A percentile compares a stretch with the other conserved stretches of the same genome.
These are phyloP conservation scores for Pichia deserticola DNA, from an alignment of 805 yeast genomes.

Conservation along the genomic window DNA sequence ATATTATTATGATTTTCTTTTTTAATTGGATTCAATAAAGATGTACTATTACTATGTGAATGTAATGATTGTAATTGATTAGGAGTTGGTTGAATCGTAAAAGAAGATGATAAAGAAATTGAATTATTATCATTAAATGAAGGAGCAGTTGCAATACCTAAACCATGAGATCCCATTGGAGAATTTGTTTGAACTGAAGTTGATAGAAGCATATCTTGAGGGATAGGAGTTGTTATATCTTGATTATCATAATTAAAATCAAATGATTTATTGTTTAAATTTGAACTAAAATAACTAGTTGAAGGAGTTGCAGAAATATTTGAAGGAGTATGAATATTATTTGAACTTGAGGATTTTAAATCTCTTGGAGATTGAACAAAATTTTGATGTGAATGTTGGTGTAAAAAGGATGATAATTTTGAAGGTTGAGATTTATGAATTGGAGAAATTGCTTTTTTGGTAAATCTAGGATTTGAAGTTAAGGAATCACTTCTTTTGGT, in stretches of 20 bases:
- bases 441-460: conserved; percentile 20
- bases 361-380: conserved; percentile 1
- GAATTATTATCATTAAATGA: conserved; percentile 4
- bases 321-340: background rate
- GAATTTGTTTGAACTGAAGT: conserved; percentile 10
- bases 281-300: background rate
- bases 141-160: conserved; percentile 6
- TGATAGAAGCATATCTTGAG: conserved; percentile 12
- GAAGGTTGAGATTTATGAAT: conserved; percentile 20
- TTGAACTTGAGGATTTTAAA: background rate
- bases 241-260: conserved; percentile 3
- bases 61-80: background rate
- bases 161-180: conserved; percentile 5
- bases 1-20: background rate
- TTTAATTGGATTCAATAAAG: background rate
- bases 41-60: background rate
- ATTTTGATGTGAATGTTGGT: conserved; percentile 9
- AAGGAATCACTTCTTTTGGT: background rate
- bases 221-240: conserved; percentile 9
- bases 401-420: conserved; percentile 22
- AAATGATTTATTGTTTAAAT: background rate
- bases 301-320: background rate
- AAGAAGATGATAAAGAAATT: background rate
- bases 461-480: conserved; percentile 10
- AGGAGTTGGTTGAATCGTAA: conserved; percentile 3